phyloP scores from a whole-genome alignment of 1,139 yeast species.

The Protomyces arabidopsidicola region DNA sequence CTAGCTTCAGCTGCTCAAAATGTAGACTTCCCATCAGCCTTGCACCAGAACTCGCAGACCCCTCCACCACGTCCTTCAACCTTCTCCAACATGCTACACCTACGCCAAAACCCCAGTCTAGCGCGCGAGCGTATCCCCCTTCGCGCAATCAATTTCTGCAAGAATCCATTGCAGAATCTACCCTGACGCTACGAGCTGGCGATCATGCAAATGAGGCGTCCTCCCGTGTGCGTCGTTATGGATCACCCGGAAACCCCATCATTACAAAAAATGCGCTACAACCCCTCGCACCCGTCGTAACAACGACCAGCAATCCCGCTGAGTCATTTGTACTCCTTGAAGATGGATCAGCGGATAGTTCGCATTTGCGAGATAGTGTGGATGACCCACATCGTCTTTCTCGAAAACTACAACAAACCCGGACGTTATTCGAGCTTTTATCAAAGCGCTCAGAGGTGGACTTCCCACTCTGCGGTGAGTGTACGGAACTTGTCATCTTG shows the following conservation, averaged over 20 bases:
- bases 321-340: conserved; percentile 47
- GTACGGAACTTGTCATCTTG: conserved; percentile 50
- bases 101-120: conserved; percentile 5
- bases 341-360: conserved; percentile 37
- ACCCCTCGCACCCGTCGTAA: not conserved
- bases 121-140: conserved; percentile 6
- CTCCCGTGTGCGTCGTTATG: not conserved
- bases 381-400: conserved; percentile 39
- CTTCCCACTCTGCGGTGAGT: conserved; percentile 82
- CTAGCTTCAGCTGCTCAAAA: conserved; percentile 24
- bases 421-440: conserved; percentile 60
- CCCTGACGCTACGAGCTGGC: not conserved
- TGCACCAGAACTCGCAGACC: not conserved
- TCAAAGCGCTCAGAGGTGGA: conserved; percentile 73
- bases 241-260: not conserved
- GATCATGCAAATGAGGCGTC: not conserved
- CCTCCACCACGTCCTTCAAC: conserved; percentile 2
- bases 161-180: conserved; percentile 11
- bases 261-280: not conserved
- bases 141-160: conserved; percentile 4
- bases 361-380: conserved; percentile 21
- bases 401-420: conserved; percentile 48
- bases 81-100: conserved; percentile 14
- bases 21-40: conserved; percentile 9
- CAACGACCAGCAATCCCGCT: conserved; percentile 33